Evolutionary conservation across 257 asterid species (phyloP).

Genomic region (Nicotiana sylvestris): DNA sequence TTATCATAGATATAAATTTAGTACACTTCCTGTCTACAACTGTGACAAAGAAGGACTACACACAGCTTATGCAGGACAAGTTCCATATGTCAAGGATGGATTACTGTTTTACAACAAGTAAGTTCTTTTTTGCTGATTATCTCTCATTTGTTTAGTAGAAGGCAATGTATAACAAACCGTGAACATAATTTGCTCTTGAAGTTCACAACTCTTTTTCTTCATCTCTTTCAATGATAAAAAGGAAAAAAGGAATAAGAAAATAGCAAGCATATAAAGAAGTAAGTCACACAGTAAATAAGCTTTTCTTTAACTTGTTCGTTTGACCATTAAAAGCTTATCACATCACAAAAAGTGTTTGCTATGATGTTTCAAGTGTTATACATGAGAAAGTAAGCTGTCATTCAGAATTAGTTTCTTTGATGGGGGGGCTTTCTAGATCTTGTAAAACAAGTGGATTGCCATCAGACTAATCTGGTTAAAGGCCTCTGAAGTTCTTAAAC

Average conservation of each 20-base stretch:
- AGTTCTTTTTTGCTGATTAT: conserved; percentile 10
- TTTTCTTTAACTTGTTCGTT: background rate
- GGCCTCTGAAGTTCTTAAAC: background rate
- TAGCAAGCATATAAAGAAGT: background rate
- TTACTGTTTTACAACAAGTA: conserved; percentile 83
- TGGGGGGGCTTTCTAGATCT: background rate
- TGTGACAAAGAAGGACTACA: conserved; percentile 70
- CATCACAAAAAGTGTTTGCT: background rate
- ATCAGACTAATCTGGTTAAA: background rate
- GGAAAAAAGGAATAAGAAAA: too few species aligned
- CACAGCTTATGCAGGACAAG: conserved; percentile 62
- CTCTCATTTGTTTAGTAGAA: background rate
- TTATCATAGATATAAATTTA: conserved; percentile 60
- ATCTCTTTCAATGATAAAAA: background rate
- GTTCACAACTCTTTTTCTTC: background rate
- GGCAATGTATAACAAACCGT: background rate
- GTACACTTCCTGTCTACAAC: conserved; percentile 47
- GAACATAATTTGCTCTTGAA: background rate
- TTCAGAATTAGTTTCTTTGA: background rate
- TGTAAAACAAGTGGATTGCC: background rate
- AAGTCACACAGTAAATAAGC: background rate
- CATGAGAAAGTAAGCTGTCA: background rate
- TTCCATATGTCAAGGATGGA: conserved; percentile 80
- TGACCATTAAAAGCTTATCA: background rate
- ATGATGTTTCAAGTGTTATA: background rate